Conservation (phyloP, 371 early-diverging fungal genomes). For the Mortierella sp. region DNA sequence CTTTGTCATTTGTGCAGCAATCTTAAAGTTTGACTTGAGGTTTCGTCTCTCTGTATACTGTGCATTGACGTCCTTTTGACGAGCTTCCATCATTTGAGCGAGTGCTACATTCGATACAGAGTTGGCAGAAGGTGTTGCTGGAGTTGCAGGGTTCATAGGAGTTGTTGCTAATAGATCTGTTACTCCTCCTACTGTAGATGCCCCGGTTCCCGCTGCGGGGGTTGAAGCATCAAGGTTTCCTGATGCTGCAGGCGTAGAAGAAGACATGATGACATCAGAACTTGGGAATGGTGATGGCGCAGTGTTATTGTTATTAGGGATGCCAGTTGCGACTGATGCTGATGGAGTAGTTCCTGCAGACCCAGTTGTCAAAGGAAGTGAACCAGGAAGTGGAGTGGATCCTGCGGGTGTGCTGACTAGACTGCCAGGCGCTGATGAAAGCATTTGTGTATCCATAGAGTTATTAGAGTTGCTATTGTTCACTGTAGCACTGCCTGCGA, state of each 20-base stretch:
- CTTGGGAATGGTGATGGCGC: slow-evolving; percentile 28
- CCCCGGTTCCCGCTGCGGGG: background rate
- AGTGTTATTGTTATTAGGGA: background rate
- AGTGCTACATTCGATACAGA: slow-evolving; percentile 6
- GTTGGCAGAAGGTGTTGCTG: slow-evolving; percentile 29
- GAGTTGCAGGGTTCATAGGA: slow-evolving; percentile 11
- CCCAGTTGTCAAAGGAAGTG: slow-evolving; percentile 1
- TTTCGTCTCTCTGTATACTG: slow-evolving; percentile 34
- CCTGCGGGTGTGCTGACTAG: slow-evolving; percentile 36
- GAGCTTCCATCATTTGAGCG: slow-evolving; percentile 48
- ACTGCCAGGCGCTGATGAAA: slow-evolving; percentile 32
- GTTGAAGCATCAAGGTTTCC: slow-evolving; percentile 2
- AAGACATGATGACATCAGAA: slow-evolving; percentile 30
- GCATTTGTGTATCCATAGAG: slow-evolving; percentile 24
- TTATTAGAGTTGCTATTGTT: slow-evolving; percentile 5
- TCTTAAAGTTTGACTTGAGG: slow-evolving; percentile 22
- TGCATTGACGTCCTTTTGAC: slow-evolving; percentile 41
- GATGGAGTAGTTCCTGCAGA: slow-evolving; percentile 12
- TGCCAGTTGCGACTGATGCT: background rate
- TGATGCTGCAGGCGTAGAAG: slow-evolving; percentile 27
- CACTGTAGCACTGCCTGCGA: background rate
- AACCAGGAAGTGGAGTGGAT: slow-evolving; percentile 1
- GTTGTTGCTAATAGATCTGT: background rate
- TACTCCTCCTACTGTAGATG: slow-evolving; percentile 1
- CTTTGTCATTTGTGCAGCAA: slow-evolving; percentile 39